Evolutionary conservation across 2,329 filamentous ascomycete genomes (phyloP).

Genomic region (Pseudopyrenochaeta lycopersici): DNA sequence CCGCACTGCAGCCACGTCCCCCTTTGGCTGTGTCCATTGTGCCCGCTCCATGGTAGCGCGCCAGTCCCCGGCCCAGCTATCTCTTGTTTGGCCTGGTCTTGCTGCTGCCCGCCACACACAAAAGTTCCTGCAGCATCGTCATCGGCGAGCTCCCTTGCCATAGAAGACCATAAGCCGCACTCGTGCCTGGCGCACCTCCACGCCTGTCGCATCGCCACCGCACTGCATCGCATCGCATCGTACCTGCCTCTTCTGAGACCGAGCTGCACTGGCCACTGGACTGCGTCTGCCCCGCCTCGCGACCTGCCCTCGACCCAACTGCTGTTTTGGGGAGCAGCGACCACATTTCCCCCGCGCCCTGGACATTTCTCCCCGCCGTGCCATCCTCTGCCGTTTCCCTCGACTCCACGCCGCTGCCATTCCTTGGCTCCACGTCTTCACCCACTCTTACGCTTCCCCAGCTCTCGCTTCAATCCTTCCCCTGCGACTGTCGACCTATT

Average conservation of each 20-base stretch:
- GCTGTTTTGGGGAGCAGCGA: conserved; percentile 27
- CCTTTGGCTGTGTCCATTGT: conserved; percentile 30
- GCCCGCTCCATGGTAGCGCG: conserved; percentile 33
- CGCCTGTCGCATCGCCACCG: conserved; percentile 18
- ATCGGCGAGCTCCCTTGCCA: conserved; percentile 14
- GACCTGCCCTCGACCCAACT: conserved; percentile 22
- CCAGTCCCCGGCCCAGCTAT: conserved; percentile 30
- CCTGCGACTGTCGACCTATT: conserved; percentile 11
- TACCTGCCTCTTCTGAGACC: conserved; percentile 24
- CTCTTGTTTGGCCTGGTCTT: conserved; percentile 37
- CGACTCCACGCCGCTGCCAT: conserved; percentile 27
- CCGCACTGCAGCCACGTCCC: conserved; percentile 47
- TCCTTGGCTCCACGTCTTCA: conserved; percentile 6
- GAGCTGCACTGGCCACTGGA: conserved; percentile 28
- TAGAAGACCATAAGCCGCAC: not conserved
- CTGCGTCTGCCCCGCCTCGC: conserved; percentile 34
- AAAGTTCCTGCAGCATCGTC: conserved; percentile 24
- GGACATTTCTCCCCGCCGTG: conserved; percentile 13
- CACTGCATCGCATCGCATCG: conserved; percentile 13
- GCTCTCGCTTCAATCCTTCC: conserved; percentile 4
- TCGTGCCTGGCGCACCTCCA: not conserved
- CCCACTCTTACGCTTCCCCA: conserved; percentile 11
- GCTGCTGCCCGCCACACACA: conserved; percentile 37
- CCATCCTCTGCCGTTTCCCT: conserved; percentile 13
- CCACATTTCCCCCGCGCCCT: conserved; percentile 12